Evolutionary conservation across 108 stramenopile species (phyloP).

Genomic region (Schizochytrium sp.): DNA sequence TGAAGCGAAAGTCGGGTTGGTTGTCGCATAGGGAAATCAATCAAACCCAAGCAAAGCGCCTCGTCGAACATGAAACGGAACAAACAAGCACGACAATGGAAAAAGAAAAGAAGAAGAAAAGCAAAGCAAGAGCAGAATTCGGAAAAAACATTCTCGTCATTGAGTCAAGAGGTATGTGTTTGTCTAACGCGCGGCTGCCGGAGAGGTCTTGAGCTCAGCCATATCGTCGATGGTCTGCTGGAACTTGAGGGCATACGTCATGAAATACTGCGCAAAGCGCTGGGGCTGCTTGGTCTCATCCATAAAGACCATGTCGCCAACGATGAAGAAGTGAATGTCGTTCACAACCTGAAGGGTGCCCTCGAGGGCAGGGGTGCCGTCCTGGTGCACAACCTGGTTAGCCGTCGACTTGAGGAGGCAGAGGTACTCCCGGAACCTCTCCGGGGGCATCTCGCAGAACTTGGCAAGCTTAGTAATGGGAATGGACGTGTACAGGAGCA

Average conservation of each 20-base stretch:
- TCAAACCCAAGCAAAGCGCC: no score
- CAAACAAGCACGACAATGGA: no score
- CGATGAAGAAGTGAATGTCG: conserved; percentile 45
- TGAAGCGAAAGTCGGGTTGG: no score
- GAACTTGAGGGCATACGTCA: conserved; percentile 39
- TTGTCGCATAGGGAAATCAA: no score
- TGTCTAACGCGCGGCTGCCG: no score
- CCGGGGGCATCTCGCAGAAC: conserved; percentile 42
- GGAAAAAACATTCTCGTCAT: no score
- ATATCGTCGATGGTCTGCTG: conserved; percentile 23
- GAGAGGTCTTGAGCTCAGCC: neutral
- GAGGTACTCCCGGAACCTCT: conserved; percentile 8
- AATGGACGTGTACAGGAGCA: conserved; percentile 89
- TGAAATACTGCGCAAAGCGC: conserved; percentile 38
- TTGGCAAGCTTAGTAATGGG: conserved; percentile 69
- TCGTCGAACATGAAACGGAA: no score
- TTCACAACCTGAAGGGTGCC: conserved; percentile 8
- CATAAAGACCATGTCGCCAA: conserved; percentile 34
- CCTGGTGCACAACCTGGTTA: neutral
- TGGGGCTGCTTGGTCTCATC: conserved; percentile 24
- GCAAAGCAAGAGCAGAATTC: no score
- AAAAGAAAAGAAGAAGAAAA: no score
- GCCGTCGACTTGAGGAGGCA: conserved; percentile 29
- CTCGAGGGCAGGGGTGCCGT: neutral
- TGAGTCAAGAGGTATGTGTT: no score